A percentile compares a stretch with the other conserved stretches of the same genome.
phyloP scores from a whole-genome alignment of 192 early-diverging fungal genomes.

The Entophlyctis helioformis region DNA sequence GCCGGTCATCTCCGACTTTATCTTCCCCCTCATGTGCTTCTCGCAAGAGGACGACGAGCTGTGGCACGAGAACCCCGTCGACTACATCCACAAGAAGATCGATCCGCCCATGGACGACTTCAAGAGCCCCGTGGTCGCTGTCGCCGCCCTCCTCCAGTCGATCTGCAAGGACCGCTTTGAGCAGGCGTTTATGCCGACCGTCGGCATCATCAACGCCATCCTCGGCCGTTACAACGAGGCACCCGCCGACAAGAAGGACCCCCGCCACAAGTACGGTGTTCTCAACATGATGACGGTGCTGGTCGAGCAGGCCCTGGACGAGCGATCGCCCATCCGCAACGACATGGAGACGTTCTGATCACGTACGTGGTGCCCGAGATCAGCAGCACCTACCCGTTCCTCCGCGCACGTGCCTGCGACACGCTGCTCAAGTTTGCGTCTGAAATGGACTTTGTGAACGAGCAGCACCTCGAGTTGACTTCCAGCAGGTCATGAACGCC shows the following conservation, averaged over 20 bases:
- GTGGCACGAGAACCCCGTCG: slow-evolving; percentile 88
- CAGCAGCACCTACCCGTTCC: slow-evolving; percentile 65
- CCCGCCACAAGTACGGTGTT: slow-evolving; percentile 79
- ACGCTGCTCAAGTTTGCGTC: slow-evolving; percentile 20
- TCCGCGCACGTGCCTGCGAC: slow-evolving; percentile 45
- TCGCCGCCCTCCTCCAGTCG: slow-evolving; percentile 63
- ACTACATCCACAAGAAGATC: slow-evolving; percentile 59
- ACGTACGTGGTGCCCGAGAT: slow-evolving; percentile 86
- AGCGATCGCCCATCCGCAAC: slow-evolving; percentile 52
- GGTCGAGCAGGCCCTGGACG: slow-evolving; percentile 48
- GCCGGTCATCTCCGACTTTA: slow-evolving; percentile 72
- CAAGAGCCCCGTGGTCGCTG: slow-evolving; percentile 59
- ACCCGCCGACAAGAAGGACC: slow-evolving; percentile 56
- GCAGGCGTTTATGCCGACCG: slow-evolving; percentile 65
- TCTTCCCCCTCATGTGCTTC: slow-evolving; percentile 91
- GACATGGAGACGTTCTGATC: slow-evolving; percentile 77
- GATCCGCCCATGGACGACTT: slow-evolving; percentile 74
- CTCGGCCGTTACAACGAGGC: slow-evolving; percentile 52
- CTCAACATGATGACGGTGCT: slow-evolving; percentile 76
- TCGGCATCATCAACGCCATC: slow-evolving; percentile 66
- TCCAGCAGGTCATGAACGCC: slow-evolving; percentile 24
- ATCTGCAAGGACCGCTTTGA: slow-evolving; percentile 69
- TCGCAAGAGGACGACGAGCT: slow-evolving; percentile 70
- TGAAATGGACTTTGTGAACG: slow-evolving; percentile 15
- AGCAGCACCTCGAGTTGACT: slow-evolving; percentile 14